Conservation (phyloP, 495 filamentous ascomycete genomes). For the Lepidopterella palustris region DNA sequence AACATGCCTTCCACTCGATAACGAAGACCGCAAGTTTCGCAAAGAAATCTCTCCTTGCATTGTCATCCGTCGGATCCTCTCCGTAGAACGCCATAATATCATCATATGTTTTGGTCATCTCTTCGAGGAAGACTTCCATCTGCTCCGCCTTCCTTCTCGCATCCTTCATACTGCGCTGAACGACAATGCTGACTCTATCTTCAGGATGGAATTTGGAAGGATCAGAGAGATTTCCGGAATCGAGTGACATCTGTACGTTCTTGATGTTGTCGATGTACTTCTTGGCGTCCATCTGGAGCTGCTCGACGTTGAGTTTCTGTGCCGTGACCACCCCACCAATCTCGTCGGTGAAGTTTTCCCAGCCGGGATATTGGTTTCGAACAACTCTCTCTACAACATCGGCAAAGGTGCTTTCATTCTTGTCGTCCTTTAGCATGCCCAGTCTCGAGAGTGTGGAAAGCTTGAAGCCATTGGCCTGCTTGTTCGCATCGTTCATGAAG, state of each 20-base stretch:
- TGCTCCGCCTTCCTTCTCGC: constrained; percentile 93
- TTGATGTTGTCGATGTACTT: constrained; percentile 91
- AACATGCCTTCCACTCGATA: constrained; percentile 76
- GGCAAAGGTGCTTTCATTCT: constrained; percentile 93
- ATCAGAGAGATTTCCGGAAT: constrained; percentile 91
- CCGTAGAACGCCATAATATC: constrained; percentile 97
- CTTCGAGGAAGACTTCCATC: constrained; percentile 86
- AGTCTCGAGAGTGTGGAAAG: constrained; percentile 88
- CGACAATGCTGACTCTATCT: constrained; percentile 86
- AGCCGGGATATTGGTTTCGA: constrained; percentile 90
- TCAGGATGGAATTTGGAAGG: constrained; percentile 97
- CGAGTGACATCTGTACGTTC: constrained; percentile 85
- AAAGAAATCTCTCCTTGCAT: constrained; percentile 94
- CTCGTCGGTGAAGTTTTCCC: constrained; percentile 82
- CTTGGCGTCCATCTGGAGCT: constrained; percentile 80
- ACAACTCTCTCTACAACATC: constrained; percentile 98
- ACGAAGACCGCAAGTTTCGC: constrained; percentile 89
- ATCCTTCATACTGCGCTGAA: constrained; percentile 93
- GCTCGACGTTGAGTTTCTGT: constrained; percentile 96
- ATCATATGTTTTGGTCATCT: constrained; percentile 85
- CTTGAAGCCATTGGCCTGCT: constrained; percentile 97
- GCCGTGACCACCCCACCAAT: constrained; percentile 70
- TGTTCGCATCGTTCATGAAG: constrained; percentile 99
- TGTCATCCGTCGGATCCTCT: constrained; percentile 87
- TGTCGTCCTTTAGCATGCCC: constrained; percentile 97